A percentile compares a stretch with the other conserved stretches of the same genome.
phyloP scores from a whole-genome alignment of 2,329 filamentous ascomycete species.

The Metarhizium anisopliae region DNA sequence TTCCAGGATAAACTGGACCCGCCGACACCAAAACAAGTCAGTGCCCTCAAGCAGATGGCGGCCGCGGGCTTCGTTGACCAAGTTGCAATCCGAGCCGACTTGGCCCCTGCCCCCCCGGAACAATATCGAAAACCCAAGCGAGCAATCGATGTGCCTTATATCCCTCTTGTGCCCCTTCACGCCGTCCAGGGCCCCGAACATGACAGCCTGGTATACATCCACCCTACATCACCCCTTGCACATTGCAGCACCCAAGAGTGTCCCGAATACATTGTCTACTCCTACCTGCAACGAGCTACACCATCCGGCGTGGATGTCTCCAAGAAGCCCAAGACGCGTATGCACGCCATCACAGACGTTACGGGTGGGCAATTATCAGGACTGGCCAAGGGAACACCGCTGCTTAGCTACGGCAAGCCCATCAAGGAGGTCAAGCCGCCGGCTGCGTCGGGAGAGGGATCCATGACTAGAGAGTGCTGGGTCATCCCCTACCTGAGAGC shows the following conservation, averaged over 20 bases:
- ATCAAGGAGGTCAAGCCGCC: slow-evolving; percentile 65
- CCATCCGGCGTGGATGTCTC: slow-evolving; percentile 39
- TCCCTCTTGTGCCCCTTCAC: slow-evolving; percentile 68
- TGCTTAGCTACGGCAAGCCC: slow-evolving; percentile 81
- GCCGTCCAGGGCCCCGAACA: slow-evolving; percentile 29
- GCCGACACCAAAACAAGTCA: slow-evolving; percentile 59
- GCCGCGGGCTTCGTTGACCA: slow-evolving; percentile 92
- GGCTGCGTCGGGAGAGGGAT: slow-evolving; percentile 25
- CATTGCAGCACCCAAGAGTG: slow-evolving; percentile 61
- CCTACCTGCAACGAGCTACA: slow-evolving; percentile 65
- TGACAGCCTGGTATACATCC: slow-evolving; percentile 72
- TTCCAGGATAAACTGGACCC: slow-evolving; percentile 48
- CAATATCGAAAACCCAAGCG: slow-evolving; percentile 61
- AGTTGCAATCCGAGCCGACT: slow-evolving; percentile 82
- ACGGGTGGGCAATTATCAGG: slow-evolving; percentile 66
- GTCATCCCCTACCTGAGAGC: slow-evolving; percentile 70
- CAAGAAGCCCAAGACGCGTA: slow-evolving; percentile 64
- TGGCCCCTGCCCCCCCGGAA: slow-evolving; percentile 65
- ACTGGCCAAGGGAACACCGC: slow-evolving; percentile 74
- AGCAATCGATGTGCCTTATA: slow-evolving; percentile 87
- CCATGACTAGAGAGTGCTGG: slow-evolving; percentile 62
- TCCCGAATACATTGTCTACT: slow-evolving; percentile 82
- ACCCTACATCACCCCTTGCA: slow-evolving; percentile 75
- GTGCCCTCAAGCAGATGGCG: slow-evolving; percentile 80
- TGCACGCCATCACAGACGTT: slow-evolving; percentile 79